Percentiles rank a stretch among this genome's conserved stretches.
These are phyloP conservation scores for Penicillium mononematosum DNA, from an alignment of 495 filamentous ascomycete species.

Conservation along the genomic window DNA sequence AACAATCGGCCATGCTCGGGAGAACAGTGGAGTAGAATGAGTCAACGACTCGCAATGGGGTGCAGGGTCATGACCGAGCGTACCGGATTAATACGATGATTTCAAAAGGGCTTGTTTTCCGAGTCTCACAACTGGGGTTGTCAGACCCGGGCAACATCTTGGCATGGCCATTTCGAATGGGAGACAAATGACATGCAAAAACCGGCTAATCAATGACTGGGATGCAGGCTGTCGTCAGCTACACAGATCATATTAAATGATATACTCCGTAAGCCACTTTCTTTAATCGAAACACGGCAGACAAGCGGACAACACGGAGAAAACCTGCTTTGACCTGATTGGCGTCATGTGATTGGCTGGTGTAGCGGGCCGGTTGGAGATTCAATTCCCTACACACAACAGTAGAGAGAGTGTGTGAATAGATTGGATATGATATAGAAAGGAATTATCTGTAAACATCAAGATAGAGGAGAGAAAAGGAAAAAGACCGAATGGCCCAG, in stretches of 20 bases:
- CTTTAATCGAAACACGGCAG: constrained; percentile 14
- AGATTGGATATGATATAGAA: too few species aligned
- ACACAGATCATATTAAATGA: background rate
- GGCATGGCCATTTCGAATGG: background rate
- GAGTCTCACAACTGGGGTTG: background rate
- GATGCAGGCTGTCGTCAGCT: constrained; percentile 1
- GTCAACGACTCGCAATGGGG: constrained; percentile 3
- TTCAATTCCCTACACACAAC: constrained; percentile 3
- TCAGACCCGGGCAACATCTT: background rate
- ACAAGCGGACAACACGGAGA: constrained; percentile 7
- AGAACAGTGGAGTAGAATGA: constrained; percentile 2
- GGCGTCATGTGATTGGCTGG: constrained; percentile 26
- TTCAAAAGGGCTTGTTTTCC: background rate
- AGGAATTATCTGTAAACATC: background rate
- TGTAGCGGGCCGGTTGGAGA: constrained; percentile 23
- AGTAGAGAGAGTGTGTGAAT: background rate
- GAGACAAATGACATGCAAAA: background rate
- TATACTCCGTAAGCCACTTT: background rate
- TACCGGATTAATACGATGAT: background rate
- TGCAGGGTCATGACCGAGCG: background rate
- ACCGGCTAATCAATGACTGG: background rate
- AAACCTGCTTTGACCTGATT: constrained; percentile 28
- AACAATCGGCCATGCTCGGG: background rate
- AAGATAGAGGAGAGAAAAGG: background rate
- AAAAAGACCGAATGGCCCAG: background rate